Evolutionary conservation across 2,329 filamentous ascomycete species (phyloP).

Genomic region (Dryadomyces quercivorus): DNA sequence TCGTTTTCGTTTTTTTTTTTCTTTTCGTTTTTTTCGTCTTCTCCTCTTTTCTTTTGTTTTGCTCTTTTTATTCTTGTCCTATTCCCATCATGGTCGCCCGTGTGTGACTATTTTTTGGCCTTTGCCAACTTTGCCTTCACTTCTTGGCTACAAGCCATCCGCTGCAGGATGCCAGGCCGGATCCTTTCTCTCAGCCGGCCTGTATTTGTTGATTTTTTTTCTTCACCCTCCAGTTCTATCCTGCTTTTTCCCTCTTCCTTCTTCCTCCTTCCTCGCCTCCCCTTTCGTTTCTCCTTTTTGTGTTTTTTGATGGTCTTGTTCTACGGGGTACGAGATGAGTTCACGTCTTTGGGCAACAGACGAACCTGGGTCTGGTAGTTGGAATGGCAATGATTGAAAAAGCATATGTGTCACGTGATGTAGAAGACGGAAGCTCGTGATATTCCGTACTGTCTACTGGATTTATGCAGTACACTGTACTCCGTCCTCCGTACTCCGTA

Average conservation of each 20-base stretch:
- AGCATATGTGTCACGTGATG: neutral
- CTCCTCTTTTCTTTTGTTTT: slow-evolving; percentile 8
- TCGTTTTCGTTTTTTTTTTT: neutral
- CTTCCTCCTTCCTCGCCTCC: slow-evolving; percentile 6
- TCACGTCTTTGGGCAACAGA: slow-evolving; percentile 12
- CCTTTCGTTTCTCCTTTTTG: neutral
- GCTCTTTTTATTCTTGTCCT: neutral
- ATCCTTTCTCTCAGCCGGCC: neutral
- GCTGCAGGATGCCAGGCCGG: neutral
- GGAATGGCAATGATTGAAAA: slow-evolving; percentile 7
- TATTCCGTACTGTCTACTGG: too few species aligned
- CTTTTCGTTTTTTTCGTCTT: slow-evolving; percentile 9
- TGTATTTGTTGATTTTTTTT: neutral
- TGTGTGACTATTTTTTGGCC: neutral
- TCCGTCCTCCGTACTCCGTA: too few species aligned
- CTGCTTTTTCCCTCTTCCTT: slow-evolving; percentile 16
- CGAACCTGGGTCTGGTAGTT: slow-evolving; percentile 7
- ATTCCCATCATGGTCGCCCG: neutral
- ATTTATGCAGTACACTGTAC: too few species aligned
- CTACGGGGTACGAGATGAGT: slow-evolving; percentile 12
- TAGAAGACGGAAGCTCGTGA: too few species aligned
- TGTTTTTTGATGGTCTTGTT: slow-evolving; percentile 9
- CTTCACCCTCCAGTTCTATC: neutral
- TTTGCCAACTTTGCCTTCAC: neutral
- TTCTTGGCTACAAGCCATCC: neutral